These are phyloP conservation scores for Trametes hirsuta DNA, from an alignment of 1,284 basidiomycete species.

Conservation along the genomic window DNA sequence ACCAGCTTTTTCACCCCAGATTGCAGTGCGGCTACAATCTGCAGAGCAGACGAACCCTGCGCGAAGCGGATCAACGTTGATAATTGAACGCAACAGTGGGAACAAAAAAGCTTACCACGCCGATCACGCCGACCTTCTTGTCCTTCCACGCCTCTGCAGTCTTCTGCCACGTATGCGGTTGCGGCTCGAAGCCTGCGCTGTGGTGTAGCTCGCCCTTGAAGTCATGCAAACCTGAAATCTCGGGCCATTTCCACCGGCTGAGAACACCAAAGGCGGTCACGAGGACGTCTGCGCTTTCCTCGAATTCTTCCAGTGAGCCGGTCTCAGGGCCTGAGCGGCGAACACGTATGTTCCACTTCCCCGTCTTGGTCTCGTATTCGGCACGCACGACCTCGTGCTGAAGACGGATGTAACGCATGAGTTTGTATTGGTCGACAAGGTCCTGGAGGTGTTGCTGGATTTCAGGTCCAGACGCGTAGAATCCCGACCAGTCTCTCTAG, in stretches of 20 bases:
- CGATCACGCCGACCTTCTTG: constrained; percentile 64
- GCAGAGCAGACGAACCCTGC: constrained; percentile 65
- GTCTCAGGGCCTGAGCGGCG: constrained; percentile 30
- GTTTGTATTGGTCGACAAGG: constrained; percentile 59
- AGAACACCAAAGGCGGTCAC: constrained; percentile 52
- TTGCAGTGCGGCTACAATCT: constrained; percentile 62
- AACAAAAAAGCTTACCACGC: constrained; percentile 47
- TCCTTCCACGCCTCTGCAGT: constrained; percentile 53
- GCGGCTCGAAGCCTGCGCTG: constrained; percentile 57
- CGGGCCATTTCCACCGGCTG: constrained; percentile 61
- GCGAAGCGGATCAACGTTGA: background rate
- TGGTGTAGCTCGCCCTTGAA: constrained; percentile 58
- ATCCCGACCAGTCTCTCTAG: constrained; percentile 60
- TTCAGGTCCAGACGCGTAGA: constrained; percentile 61
- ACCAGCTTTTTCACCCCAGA: constrained; percentile 51
- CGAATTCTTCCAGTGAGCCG: constrained; percentile 41
- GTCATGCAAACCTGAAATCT: constrained; percentile 52
- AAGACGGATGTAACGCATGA: constrained; percentile 55
- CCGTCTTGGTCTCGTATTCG: constrained; percentile 49
- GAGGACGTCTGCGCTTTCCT: constrained; percentile 55
- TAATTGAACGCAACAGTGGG: background rate
- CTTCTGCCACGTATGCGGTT: constrained; percentile 48
- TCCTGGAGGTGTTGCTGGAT: constrained; percentile 55
- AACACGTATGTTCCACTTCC: constrained; percentile 58
- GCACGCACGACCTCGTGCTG: constrained; percentile 55